A percentile compares a stretch with the other conserved stretches of the same genome.
phyloP scores from a whole-genome alignment of 805 yeast genomes.

The Schizosaccharomyces lindneri region DNA sequence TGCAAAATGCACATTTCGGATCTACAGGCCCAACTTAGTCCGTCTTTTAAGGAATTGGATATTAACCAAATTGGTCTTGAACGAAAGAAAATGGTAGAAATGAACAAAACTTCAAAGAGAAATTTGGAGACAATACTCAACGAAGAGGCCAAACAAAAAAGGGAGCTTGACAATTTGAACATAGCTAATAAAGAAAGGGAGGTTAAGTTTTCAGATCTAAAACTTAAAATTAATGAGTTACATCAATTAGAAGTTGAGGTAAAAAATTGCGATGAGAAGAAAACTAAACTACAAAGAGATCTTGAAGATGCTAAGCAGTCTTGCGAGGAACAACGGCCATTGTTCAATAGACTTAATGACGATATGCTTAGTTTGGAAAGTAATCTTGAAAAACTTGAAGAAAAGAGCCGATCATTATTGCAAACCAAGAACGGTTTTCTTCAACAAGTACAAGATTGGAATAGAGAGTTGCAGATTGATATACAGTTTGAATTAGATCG shows the following conservation, averaged over 20 bases:
- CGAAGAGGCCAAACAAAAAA: neutral
- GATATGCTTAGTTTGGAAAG: no score
- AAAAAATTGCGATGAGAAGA: neutral
- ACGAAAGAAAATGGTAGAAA: neutral
- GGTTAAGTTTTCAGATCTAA: neutral
- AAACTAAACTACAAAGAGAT: neutral
- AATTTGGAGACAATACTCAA: neutral
- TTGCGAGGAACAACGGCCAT: no score
- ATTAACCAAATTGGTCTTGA: neutral
- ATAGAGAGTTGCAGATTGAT: no score
- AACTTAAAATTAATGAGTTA: neutral
- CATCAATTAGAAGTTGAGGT: neutral
- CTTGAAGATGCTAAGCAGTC: neutral
- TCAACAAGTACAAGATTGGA: no score
- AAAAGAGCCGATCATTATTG: no score
- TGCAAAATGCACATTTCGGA: neutral
- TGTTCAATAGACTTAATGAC: no score
- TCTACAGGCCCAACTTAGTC: neutral
- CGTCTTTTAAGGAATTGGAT: neutral
- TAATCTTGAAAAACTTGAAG: no score
- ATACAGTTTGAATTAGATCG: no score
- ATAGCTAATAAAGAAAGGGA: neutral
- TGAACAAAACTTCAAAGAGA: neutral
- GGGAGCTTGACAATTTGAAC: neutral
- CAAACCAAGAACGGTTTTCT: no score